Evolutionary conservation across 805 yeast genomes (phyloP).

Genomic region (Wickerhamiella musiphila): DNA sequence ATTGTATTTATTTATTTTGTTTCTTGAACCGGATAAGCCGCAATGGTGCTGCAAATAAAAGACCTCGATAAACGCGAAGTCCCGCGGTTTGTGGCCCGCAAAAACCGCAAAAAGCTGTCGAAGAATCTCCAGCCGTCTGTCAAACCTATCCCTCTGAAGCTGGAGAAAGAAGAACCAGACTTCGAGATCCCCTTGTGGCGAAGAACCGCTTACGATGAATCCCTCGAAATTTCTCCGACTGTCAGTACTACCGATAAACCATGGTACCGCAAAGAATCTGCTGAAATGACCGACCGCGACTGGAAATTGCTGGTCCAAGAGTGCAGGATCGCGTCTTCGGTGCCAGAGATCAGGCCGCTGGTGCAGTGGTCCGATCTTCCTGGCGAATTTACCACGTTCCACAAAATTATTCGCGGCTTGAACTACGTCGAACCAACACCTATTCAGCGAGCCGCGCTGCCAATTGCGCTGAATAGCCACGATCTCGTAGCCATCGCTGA

Average conservation of each 20-base stretch:
- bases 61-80: constrained; percentile 3
- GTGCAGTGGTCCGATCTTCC: constrained; percentile 58
- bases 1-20: too few relatives aligned
- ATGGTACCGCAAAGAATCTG: constrained; percentile 55
- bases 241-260: constrained; percentile 1
- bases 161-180: too few relatives aligned
- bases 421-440: constrained; percentile 65
- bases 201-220: neutral
- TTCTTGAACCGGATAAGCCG: too few relatives aligned
- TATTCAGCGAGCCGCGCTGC: constrained; percentile 77
- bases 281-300: constrained; percentile 61
- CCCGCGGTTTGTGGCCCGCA: constrained; percentile 5
- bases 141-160: too few relatives aligned
- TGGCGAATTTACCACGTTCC: constrained; percentile 23
- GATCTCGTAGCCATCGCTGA: constrained; percentile 87
- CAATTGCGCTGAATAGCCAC: constrained; percentile 37
- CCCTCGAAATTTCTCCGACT: too few relatives aligned
- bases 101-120: constrained; percentile 5
- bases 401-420: constrained; percentile 11
- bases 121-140: constrained; percentile 10
- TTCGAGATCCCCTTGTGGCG: too few relatives aligned
- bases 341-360: constrained; percentile 38
- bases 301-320: constrained; percentile 83
- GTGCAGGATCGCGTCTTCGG: constrained; percentile 42
- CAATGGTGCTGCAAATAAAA: constrained; percentile 1